Conservation (phyloP, 2,329 filamentous ascomycete genomes). For the Penicillium brasilianum region DNA sequence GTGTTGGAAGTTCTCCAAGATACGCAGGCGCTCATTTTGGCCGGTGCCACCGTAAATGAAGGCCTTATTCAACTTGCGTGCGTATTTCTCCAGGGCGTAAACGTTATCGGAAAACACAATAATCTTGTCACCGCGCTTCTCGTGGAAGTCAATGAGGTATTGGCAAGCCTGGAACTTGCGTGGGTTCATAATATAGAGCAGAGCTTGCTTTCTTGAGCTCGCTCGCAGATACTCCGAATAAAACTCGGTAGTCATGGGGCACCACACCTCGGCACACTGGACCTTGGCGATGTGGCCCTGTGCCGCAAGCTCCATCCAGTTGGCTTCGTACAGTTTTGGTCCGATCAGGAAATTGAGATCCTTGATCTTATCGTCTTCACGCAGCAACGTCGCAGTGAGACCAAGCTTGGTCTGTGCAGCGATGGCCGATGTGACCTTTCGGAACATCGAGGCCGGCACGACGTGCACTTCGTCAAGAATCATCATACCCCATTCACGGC, state of each 20-base stretch:
- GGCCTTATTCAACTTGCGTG: slow-evolving; percentile 79
- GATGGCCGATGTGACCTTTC: slow-evolving; percentile 89
- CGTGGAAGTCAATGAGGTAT: slow-evolving; percentile 97
- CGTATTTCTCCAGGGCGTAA: slow-evolving; percentile 86
- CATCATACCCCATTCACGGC: slow-evolving; percentile 95
- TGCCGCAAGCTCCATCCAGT: slow-evolving; percentile 98
- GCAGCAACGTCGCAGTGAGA: slow-evolving; percentile 87
- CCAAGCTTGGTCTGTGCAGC: slow-evolving; percentile 95
- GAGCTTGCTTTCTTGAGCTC: slow-evolving; percentile 67
- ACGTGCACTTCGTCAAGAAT: slow-evolving; percentile 98
- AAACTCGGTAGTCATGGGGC: slow-evolving; percentile 98
- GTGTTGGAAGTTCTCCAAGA: slow-evolving; percentile 93
- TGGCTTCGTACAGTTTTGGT: slow-evolving; percentile 96
- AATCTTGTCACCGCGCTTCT: slow-evolving; percentile 92
- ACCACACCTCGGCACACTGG: slow-evolving; percentile 98
- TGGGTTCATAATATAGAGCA: slow-evolving; percentile 96
- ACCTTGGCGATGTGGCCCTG: slow-evolving; percentile 97
- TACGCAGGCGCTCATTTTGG: slow-evolving; percentile 81
- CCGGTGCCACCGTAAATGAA: slow-evolving; percentile 91
- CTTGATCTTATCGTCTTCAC: slow-evolving; percentile 98
- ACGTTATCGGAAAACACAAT: slow-evolving; percentile 99
- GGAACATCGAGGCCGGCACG: slow-evolving; percentile 93
- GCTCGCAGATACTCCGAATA: slow-evolving; percentile 88
- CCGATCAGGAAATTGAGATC: slow-evolving; percentile 97
- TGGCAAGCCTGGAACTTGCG: slow-evolving; percentile 96